phyloP scores from a whole-genome alignment of 2,329 filamentous ascomycete species.

The Aspergillus fischeri region DNA sequence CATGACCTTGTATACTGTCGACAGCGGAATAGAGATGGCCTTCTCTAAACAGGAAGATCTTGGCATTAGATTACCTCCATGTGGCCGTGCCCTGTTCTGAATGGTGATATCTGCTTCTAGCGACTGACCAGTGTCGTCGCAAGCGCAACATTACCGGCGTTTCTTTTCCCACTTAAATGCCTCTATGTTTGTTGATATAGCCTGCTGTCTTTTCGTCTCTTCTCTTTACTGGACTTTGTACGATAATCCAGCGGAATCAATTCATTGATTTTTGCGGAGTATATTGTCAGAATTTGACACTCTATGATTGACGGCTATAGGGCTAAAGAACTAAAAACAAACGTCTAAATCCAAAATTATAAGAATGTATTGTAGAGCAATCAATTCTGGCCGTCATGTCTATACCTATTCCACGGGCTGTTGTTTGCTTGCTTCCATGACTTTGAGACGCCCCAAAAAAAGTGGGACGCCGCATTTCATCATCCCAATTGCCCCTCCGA shows the following conservation, averaged over 20 bases:
- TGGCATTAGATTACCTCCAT: neutral
- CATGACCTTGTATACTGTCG: slow-evolving; percentile 4
- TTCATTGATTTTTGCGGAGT: neutral
- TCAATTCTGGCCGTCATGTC: neutral
- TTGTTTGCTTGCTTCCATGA: neutral
- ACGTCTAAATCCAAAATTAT: neutral
- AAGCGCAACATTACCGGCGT: neutral
- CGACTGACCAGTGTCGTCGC: neutral
- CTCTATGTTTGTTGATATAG: neutral
- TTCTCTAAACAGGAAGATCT: neutral
- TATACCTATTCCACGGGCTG: neutral
- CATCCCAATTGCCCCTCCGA: slow-evolving; percentile 2
- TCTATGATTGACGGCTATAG: neutral
- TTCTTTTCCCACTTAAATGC: neutral
- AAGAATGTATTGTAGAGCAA: neutral
- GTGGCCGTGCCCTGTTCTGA: neutral
- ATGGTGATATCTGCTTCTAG: neutral
- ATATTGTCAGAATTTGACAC: neutral
- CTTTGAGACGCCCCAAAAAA: neutral
- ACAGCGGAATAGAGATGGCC: neutral
- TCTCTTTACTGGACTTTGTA: neutral
- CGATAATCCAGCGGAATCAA: slow-evolving; percentile 1
- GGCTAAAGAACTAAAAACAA: neutral
- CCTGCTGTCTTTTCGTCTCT: neutral
- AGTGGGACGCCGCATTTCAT: slow-evolving; percentile 11